Percentiles rank a stretch among this genome's conserved stretches.
Evolutionary conservation across 1,284 basidiomycete species (phyloP).

Genomic region (Veloboletus limbatus): DNA sequence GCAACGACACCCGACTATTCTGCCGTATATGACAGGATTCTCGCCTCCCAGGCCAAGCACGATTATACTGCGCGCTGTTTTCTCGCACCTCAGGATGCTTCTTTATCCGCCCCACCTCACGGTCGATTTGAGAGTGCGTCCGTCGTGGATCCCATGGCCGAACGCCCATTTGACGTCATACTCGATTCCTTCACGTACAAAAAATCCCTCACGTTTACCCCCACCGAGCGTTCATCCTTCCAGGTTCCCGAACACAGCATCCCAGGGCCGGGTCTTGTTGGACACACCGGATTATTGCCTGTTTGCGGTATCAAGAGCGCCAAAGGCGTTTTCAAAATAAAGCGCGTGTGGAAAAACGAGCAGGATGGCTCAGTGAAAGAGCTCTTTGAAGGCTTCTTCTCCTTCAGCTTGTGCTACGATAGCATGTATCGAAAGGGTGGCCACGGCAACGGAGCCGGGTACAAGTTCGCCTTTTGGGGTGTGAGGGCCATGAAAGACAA

Average conservation of each 20-base stretch:
- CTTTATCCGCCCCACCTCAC: constrained; percentile 14
- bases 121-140: constrained; percentile 25
- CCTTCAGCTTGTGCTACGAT: constrained; percentile 36
- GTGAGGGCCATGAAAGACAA: constrained; percentile 37
- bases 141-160: constrained; percentile 36
- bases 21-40: constrained; percentile 36
- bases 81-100: constrained; percentile 18
- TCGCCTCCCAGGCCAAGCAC: constrained; percentile 38
- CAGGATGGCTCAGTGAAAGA: constrained; percentile 24
- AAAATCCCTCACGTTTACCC: constrained; percentile 21
- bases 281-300: constrained; percentile 22
- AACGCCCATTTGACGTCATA: constrained; percentile 34
- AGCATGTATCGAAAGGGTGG: constrained; percentile 35
- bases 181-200: constrained; percentile 25
- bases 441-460: constrained; percentile 31
- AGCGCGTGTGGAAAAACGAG: constrained; percentile 31
- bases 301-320: constrained; percentile 35
- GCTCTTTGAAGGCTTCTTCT: constrained; percentile 38
- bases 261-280: constrained; percentile 29
- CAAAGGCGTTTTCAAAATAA: constrained; percentile 35
- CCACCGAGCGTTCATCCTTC: constrained; percentile 22
- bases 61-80: constrained; percentile 36
- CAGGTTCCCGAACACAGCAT: constrained; percentile 19
- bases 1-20: constrained; percentile 28
- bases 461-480: constrained; percentile 38